Conservation (phyloP, 177 flowering plant genomes). For the Vitis hybrid region DNA sequence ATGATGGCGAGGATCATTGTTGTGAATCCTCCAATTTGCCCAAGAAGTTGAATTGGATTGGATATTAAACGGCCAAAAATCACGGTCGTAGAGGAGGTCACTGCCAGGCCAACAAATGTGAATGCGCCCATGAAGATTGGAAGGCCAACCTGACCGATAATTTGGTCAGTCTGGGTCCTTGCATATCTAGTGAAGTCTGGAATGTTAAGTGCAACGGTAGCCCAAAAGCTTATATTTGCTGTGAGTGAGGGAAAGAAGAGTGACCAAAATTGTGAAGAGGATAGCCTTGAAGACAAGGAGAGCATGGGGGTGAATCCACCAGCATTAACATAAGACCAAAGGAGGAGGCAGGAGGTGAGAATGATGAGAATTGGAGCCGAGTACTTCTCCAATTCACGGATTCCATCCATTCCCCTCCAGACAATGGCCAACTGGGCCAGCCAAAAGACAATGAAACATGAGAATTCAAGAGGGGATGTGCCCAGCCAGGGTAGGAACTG, state of each 20-base stretch:
- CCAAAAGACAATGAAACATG: slow-evolving; percentile 82
- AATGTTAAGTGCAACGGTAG: slow-evolving; percentile 78
- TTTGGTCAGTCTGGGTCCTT: slow-evolving; percentile 71
- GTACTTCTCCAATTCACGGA: slow-evolving; percentile 76
- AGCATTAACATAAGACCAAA: slow-evolving; percentile 82
- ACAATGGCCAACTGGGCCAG: slow-evolving; percentile 57
- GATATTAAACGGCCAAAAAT: slow-evolving; percentile 80
- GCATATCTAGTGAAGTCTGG: slow-evolving; percentile 88
- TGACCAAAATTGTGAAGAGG: slow-evolving; percentile 65
- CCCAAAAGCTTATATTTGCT: slow-evolving; percentile 92
- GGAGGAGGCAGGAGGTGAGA: slow-evolving; percentile 53
- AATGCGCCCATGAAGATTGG: slow-evolving; percentile 89
- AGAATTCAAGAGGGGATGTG: slow-evolving; percentile 77
- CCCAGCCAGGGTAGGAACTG: slow-evolving; percentile 65
- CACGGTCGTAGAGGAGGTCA: slow-evolving; percentile 71
- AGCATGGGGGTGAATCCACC: slow-evolving; percentile 85
- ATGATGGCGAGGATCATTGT: slow-evolving; percentile 59
- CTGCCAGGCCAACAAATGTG: slow-evolving; percentile 90
- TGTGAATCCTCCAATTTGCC: slow-evolving; percentile 53
- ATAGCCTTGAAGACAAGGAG: slow-evolving; percentile 55
- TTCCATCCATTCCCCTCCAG: slow-evolving; percentile 83
- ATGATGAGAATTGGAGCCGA: slow-evolving; percentile 74
- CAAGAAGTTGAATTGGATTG: slow-evolving; percentile 77
- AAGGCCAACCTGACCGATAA: slow-evolving; percentile 78
- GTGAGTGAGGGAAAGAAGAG: slow-evolving; percentile 89